A percentile compares a stretch with the other conserved stretches of the same genome.
Conservation (phyloP, 2,329 filamentous ascomycete species). For the Exutisphaerella laricina region DNA sequence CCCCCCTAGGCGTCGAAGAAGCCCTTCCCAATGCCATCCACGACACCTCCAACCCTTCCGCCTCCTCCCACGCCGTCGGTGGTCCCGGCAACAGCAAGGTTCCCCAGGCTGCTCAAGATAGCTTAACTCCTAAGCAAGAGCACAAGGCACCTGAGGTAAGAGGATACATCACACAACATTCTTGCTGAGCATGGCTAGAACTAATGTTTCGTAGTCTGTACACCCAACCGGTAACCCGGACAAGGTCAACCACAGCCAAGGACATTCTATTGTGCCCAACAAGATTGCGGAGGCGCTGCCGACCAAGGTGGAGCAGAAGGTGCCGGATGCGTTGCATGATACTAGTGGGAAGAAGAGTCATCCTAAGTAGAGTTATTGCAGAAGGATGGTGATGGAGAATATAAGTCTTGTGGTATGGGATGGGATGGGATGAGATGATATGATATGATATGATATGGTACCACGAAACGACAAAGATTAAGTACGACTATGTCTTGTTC, state of each 20-base stretch:
- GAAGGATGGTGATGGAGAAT: too few relatives aligned
- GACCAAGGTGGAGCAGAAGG: conserved; percentile 11
- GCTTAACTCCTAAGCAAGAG: conserved; percentile 2
- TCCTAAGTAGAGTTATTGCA: too few relatives aligned
- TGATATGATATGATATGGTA: too few relatives aligned
- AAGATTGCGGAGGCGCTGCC: conserved; percentile 12
- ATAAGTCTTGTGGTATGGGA: too few relatives aligned
- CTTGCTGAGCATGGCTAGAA: too few relatives aligned
- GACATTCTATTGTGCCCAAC: conserved; percentile 8
- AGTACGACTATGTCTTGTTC: too few relatives aligned
- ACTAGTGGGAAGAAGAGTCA: conserved; percentile 9
- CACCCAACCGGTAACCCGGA: conserved; percentile 11
- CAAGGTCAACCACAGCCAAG: conserved; percentile 12
- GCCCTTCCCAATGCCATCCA: conserved; percentile 3
- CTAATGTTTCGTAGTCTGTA: too few relatives aligned
- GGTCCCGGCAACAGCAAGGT: conserved; percentile 1
- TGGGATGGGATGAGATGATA: too few relatives aligned
- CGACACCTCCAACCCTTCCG: conserved; percentile 4
- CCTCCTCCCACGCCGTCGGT: conserved; percentile 1
- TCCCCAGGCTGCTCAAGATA: background rate
- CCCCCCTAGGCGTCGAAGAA: conserved; percentile 6
- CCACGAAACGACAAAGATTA: too few relatives aligned
- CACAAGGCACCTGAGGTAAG: conserved; percentile 6
- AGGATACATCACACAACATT: too few relatives aligned
- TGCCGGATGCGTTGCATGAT: conserved; percentile 10